Conservation (phyloP, 257 asterid species). For the Solanum okadae region DNA sequence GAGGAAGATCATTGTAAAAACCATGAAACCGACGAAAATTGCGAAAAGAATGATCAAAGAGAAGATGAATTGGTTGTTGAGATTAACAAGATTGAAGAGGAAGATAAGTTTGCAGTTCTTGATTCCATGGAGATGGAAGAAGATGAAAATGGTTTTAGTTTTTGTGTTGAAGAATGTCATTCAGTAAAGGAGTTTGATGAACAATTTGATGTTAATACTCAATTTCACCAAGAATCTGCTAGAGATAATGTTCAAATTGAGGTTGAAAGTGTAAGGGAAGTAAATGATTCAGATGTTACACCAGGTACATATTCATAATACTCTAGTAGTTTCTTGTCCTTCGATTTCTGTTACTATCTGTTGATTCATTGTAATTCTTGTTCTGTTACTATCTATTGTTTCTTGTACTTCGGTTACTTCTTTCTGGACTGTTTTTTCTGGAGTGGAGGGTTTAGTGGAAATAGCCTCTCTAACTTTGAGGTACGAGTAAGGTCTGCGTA, state of each 20-base stretch:
- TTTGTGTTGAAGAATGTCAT: slow-evolving; percentile 36
- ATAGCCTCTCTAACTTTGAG: not conserved
- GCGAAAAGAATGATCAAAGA: not conserved
- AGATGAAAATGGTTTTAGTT: slow-evolving; percentile 42
- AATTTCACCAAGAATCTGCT: slow-evolving; percentile 4
- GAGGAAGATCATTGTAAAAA: slow-evolving; percentile 22
- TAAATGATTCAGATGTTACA: slow-evolving; percentile 12
- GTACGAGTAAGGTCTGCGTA: not conserved
- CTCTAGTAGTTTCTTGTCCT: not conserved
- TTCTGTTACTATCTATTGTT: not conserved
- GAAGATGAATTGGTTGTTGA: slow-evolving; percentile 13
- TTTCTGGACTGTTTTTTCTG: not conserved
- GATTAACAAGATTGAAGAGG: slow-evolving; percentile 17
- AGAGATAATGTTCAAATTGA: slow-evolving; percentile 18
- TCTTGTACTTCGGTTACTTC: not conserved
- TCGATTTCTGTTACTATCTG: not conserved
- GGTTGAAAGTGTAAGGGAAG: not conserved
- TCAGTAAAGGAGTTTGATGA: slow-evolving; percentile 14
- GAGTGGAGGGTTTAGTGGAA: not conserved
- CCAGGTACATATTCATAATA: slow-evolving; percentile 19
- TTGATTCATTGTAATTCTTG: not conserved
- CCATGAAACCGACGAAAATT: not conserved
- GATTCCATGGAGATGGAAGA: slow-evolving; percentile 64
- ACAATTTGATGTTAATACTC: slow-evolving; percentile 2
- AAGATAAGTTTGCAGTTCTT: slow-evolving; percentile 30